Conservation (phyloP, 1,284 basidiomycete genomes). For the Polyporus tsugae region DNA sequence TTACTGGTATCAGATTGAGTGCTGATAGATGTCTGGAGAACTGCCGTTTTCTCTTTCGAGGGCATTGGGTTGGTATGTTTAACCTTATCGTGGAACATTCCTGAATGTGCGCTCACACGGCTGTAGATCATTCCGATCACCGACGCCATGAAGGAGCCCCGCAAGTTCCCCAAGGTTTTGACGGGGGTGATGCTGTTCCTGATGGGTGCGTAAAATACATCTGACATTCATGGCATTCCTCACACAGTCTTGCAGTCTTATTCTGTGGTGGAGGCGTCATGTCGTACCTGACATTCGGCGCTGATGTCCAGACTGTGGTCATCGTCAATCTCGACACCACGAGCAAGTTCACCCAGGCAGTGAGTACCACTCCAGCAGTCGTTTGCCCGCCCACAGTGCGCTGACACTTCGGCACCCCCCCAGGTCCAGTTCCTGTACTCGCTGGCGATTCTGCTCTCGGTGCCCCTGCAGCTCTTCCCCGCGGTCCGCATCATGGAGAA, state of each 20-base stretch:
- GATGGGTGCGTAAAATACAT: constrained; percentile 54
- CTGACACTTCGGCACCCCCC: constrained; percentile 4
- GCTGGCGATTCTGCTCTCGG: constrained; percentile 93
- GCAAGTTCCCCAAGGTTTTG: constrained; percentile 89
- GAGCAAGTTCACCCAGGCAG: constrained; percentile 90
- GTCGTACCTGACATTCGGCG: constrained; percentile 90
- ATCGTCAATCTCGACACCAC: constrained; percentile 92
- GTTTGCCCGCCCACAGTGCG: not conserved
- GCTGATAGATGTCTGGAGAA: constrained; percentile 54
- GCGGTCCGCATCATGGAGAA: constrained; percentile 98
- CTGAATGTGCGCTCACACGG: constrained; percentile 6
- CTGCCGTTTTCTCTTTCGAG: constrained; percentile 98
- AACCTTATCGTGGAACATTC: not conserved
- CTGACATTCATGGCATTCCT: constrained; percentile 25
- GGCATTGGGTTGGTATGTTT: constrained; percentile 90
- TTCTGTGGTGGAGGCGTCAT: constrained; percentile 93
- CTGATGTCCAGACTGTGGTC: constrained; percentile 91
- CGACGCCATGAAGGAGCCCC: constrained; percentile 95
- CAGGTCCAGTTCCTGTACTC: constrained; percentile 88
- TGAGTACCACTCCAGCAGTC: constrained; percentile 40
- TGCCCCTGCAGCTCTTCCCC: constrained; percentile 96
- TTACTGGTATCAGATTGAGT: not conserved
- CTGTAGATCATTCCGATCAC: constrained; percentile 90
- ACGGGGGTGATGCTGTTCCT: constrained; percentile 92
- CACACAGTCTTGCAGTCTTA: constrained; percentile 57